Evolutionary conservation across 495 filamentous ascomycete genomes (phyloP).

Genomic region (Cercophora samala): DNA sequence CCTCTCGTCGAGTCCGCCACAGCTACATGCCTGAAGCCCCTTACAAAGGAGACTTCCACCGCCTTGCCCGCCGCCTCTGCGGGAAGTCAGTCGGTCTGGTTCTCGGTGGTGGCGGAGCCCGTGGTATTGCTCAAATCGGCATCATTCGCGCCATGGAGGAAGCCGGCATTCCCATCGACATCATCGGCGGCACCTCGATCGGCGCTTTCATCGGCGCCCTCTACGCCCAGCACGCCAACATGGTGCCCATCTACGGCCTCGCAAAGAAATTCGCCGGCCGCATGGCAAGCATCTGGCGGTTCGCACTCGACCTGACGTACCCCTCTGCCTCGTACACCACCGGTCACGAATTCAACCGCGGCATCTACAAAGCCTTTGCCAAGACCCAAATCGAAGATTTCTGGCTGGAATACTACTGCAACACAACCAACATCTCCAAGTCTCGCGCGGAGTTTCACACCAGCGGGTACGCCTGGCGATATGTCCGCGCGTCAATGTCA

Average conservation of each 20-base stretch:
- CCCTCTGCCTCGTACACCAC: slow-evolving; percentile 94
- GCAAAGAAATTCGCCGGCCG: slow-evolving; percentile 96
- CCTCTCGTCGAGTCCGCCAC: slow-evolving; percentile 77
- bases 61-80: slow-evolving; percentile 83
- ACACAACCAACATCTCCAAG: slow-evolving; percentile 95
- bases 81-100: slow-evolving; percentile 94
- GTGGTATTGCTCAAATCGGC: slow-evolving; percentile 87
- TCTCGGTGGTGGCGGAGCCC: slow-evolving; percentile 86
- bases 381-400: slow-evolving; percentile 97
- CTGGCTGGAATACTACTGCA: slow-evolving; percentile 98
- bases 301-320: slow-evolving; percentile 92
- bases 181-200: slow-evolving; percentile 94
- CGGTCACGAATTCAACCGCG: slow-evolving; percentile 97
- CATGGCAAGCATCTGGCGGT: slow-evolving; percentile 97
- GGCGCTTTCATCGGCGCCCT: slow-evolving; percentile 95
- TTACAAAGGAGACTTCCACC: slow-evolving; percentile 95
- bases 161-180: slow-evolving; percentile 92
- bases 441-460: slow-evolving; percentile 87
- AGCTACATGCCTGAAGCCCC: slow-evolving; percentile 87
- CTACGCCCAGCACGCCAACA: slow-evolving; percentile 93
- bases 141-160: slow-evolving; percentile 95
- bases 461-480: slow-evolving; percentile 93
- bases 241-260: slow-evolving; percentile 92
- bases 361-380: slow-evolving; percentile 97
- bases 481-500: slow-evolving; percentile 93